Conservation (phyloP, 2,329 filamentous ascomycete species). For the Magnaporthiopsis incrustans region DNA sequence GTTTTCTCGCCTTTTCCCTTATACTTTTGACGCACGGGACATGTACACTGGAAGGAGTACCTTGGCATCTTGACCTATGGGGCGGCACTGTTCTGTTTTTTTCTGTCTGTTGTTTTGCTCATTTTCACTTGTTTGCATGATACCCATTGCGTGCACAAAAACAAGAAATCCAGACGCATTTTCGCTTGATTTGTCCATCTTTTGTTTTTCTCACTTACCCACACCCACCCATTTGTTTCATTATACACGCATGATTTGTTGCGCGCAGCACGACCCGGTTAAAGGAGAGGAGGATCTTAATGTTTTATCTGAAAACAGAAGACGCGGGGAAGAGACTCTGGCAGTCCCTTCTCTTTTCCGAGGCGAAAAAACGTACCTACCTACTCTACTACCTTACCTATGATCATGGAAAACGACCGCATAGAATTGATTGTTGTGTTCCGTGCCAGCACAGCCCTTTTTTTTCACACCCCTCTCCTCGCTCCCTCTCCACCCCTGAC, state of each 20-base stretch:
- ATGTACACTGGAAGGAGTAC: neutral
- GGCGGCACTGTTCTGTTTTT: conserved; percentile 1
- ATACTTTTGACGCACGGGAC: neutral
- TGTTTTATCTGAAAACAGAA: neutral
- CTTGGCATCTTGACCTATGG: neutral
- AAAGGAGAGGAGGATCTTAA: neutral
- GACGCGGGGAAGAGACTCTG: neutral
- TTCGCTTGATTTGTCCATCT: neutral
- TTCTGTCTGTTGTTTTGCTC: neutral
- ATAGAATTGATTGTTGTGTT: too few relatives aligned
- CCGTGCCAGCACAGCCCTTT: neutral
- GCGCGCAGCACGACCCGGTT: neutral
- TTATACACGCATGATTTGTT: neutral
- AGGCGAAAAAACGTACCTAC: neutral
- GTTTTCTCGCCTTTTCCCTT: too few relatives aligned
- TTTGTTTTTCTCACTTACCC: too few relatives aligned
- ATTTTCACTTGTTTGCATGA: conserved; percentile 14
- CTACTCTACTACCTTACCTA: too few relatives aligned
- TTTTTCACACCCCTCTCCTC: neutral
- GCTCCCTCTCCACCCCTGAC: neutral
- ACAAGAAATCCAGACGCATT: neutral
- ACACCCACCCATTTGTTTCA: neutral
- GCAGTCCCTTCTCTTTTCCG: neutral
- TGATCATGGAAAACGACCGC: too few relatives aligned
- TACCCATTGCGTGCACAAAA: conserved; percentile 15